Evolutionary conservation across 2,329 filamentous ascomycete genomes (phyloP).

Genomic region (Aspergillus intermedius): DNA sequence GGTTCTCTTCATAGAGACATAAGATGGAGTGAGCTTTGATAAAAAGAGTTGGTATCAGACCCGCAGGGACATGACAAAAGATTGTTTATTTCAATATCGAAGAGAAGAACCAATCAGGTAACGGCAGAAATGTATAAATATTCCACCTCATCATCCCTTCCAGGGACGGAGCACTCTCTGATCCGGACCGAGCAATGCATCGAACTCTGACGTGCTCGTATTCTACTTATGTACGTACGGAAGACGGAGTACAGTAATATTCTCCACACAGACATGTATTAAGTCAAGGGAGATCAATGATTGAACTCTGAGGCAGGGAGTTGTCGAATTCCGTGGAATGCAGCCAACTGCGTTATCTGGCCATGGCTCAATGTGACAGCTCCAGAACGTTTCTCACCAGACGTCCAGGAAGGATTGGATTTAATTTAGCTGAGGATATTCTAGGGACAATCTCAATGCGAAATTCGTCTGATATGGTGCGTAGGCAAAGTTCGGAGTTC

Average conservation of each 20-base stretch:
- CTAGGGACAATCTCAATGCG: no score
- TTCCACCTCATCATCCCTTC: background rate
- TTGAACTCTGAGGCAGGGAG: background rate
- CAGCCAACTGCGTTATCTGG: background rate
- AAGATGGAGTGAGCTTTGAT: background rate
- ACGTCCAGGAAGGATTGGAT: background rate
- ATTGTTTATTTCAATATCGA: no score
- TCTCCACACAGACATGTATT: no score
- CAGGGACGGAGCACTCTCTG: background rate
- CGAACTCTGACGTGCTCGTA: background rate
- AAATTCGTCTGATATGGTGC: no score
- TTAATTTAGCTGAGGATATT: no score
- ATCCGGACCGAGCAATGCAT: background rate
- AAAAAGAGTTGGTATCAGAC: background rate
- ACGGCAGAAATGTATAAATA: background rate
- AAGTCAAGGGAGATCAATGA: background rate
- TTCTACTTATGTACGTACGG: background rate
- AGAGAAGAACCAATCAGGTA: background rate
- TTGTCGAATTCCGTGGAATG: background rate
- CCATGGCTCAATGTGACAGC: background rate
- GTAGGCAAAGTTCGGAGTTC: no score
- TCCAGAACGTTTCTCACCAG: background rate
- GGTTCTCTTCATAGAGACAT: no score
- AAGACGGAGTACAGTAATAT: background rate
- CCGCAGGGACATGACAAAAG: background rate